Conservation (phyloP, 2,329 filamentous ascomycete species). For the Colletotrichum higginsianum region DNA sequence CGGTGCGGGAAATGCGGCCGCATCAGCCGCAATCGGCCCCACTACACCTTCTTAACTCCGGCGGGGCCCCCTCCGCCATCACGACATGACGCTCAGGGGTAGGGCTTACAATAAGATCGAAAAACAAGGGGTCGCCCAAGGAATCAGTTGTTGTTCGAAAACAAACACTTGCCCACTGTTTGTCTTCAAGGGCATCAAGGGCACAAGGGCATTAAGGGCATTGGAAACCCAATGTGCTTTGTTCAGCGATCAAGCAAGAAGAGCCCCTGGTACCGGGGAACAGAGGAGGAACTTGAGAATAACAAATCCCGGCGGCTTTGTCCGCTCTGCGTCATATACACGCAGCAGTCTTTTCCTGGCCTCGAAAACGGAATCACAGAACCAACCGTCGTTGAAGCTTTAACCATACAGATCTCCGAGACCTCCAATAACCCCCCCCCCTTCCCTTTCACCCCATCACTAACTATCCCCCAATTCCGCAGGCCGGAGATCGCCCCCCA, state of each 20-base stretch:
- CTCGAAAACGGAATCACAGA: not conserved
- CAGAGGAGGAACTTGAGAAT: not conserved
- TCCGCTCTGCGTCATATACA: not conserved
- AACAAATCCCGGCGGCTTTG: not conserved
- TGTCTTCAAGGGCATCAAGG: not conserved
- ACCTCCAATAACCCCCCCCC: too few species aligned
- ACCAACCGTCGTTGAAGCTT: not conserved
- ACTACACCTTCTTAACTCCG: not conserved
- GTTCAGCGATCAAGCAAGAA: not conserved
- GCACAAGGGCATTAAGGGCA: not conserved
- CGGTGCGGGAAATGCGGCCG: constrained; percentile 1
- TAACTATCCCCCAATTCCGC: not conserved
- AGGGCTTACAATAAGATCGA: not conserved
- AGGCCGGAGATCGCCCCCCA: too few species aligned
- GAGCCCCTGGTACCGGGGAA: not conserved
- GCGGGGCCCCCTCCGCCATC: not conserved
- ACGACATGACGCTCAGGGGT: not conserved
- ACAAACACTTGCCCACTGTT: not conserved
- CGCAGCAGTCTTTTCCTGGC: not conserved
- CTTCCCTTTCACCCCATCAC: not conserved
- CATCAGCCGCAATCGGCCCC: not conserved
- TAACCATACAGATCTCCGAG: not conserved
- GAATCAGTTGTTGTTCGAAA: not conserved
- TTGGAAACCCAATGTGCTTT: not conserved
- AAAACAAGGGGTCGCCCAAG: accelerated